These are phyloP conservation scores for Jackrogersella minutella DNA, from an alignment of 495 filamentous ascomycete genomes.

Conservation along the genomic window DNA sequence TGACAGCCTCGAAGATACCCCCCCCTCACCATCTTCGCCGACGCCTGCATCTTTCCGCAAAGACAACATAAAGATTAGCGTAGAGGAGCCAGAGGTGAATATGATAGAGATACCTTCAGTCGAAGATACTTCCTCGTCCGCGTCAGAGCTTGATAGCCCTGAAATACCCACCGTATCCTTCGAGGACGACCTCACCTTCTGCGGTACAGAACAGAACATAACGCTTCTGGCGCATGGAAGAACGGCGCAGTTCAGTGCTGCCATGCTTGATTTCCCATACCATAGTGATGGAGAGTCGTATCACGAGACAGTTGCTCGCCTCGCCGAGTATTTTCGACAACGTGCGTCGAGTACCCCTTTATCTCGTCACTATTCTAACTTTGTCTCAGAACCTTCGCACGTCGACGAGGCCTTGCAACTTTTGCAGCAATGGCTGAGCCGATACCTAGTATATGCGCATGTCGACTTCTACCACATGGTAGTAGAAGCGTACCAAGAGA, in stretches of 20 bases:
- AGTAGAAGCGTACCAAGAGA: conserved; percentile 48
- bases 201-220: conserved; percentile 26
- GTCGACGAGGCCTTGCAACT: conserved; percentile 50
- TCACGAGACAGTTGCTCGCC: conserved; percentile 47
- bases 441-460: conserved; percentile 47
- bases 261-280: conserved; percentile 51
- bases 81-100: conserved; percentile 53
- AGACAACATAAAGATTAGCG: conserved; percentile 48
- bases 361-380: conserved; percentile 24
- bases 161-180: conserved; percentile 45
- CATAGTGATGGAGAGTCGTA: conserved; percentile 48
- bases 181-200: conserved; percentile 47
- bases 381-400: conserved; percentile 43
- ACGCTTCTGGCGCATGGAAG: conserved; percentile 35
- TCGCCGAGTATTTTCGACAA: conserved; percentile 50
- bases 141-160: conserved; percentile 51
- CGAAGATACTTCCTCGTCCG: conserved; percentile 48
- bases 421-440: conserved; percentile 55
- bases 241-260: conserved; percentile 38
- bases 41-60: conserved; percentile 39
- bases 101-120: conserved; percentile 40
- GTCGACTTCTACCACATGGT: conserved; percentile 28
- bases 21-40: conserved; percentile 58
- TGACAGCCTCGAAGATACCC: conserved; percentile 50
- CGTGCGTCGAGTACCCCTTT: conserved; percentile 38